Evolutionary conservation across 139 green algal species (phyloP).

Genomic region (Coelastrella sp.): DNA sequence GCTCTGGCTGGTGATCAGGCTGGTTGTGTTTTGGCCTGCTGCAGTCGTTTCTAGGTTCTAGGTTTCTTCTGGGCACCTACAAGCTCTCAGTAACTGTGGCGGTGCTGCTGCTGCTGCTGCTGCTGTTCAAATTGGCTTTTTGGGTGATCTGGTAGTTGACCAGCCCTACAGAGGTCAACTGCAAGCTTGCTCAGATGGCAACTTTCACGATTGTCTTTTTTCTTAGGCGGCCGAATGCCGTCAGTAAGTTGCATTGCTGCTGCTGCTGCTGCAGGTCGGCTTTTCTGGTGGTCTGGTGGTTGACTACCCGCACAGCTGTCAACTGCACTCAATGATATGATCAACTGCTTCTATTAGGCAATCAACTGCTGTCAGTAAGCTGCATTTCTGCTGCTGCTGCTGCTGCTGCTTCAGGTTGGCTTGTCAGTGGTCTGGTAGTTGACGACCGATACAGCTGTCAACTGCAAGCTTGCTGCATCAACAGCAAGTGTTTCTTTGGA

Average conservation of each 20-base stretch:
- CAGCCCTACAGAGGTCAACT: conserved; percentile 83
- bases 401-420: conserved; percentile 68
- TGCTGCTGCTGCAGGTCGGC: conserved; percentile 69
- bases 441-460: conserved; percentile 91
- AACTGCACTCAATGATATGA: no score
- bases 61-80: no score
- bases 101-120: no score
- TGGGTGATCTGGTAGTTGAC: conserved; percentile 96
- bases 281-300: conserved; percentile 97
- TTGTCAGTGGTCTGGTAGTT: conserved; percentile 97
- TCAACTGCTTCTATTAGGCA: no score
- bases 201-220: no score
- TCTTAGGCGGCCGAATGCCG: no score
- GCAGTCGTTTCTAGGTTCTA: no score
- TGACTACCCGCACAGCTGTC: conserved; percentile 97
- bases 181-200: not conserved
- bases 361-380: not conserved
- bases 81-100: no score
- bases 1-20: no score
- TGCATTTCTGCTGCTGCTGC: not conserved
- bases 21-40: no score
- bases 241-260: no score
- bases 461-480: not conserved
- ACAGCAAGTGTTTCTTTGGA: not conserved
- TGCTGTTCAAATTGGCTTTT: conserved; percentile 87